Evolutionary conservation across 1,139 yeast genomes (phyloP).

Genomic region (Kurtzmaniella quercitrusa): DNA sequence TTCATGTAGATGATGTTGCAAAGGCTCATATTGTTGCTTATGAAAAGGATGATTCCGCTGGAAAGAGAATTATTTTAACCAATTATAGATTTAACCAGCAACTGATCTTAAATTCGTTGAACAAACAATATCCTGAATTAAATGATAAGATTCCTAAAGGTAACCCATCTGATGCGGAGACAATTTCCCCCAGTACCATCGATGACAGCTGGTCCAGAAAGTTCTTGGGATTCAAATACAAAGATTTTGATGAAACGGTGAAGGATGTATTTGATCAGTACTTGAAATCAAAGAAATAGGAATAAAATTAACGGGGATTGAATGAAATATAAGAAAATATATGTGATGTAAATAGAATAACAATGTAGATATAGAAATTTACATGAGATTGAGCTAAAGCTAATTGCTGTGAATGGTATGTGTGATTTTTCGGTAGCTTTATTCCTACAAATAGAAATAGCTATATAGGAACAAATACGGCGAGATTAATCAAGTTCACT

Average conservation of each 20-base stretch:
- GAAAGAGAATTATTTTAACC: slow-evolving; percentile 4
- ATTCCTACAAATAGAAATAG: no score
- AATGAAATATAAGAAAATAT: no score
- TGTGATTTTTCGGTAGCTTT: no score
- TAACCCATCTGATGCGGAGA: neutral
- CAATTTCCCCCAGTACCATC: neutral
- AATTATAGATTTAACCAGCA: neutral
- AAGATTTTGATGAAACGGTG: neutral
- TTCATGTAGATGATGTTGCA: slow-evolving; percentile 12
- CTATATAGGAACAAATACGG: no score
- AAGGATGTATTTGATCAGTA: slow-evolving; percentile 2
- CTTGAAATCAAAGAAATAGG: slow-evolving; percentile 3
- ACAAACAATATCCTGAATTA: slow-evolving; percentile 9
- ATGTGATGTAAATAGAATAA: no score
- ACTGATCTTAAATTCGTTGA: slow-evolving; percentile 1
- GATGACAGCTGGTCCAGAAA: slow-evolving; percentile 4
- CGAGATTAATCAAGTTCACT: no score
- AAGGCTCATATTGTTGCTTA: slow-evolving; percentile 11
- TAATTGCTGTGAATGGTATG: no score
- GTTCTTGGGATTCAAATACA: slow-evolving; percentile 2
- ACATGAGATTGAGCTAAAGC: no score
- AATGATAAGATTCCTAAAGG: slow-evolving; percentile 1
- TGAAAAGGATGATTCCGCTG: slow-evolving; percentile 11
- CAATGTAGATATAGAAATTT: no score
- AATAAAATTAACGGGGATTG: no score